These are phyloP conservation scores for Hypoxylon sp. DNA, from an alignment of 2,329 filamentous ascomycete species.

Conservation along the genomic window DNA sequence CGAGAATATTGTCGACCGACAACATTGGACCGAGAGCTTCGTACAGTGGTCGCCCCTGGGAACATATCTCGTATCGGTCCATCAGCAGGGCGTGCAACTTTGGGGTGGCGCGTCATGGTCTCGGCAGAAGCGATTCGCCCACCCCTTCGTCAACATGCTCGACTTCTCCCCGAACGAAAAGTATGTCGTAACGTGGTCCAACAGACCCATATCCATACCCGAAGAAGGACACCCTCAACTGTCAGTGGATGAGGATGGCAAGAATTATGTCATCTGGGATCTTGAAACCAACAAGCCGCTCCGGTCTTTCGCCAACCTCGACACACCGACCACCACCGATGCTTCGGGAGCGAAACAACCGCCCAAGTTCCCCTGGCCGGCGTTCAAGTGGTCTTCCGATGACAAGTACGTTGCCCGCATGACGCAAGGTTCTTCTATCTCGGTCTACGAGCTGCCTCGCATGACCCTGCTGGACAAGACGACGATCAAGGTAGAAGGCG, in stretches of 20 bases:
- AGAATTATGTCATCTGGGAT: slow-evolving; percentile 99
- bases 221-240: slow-evolving; percentile 87
- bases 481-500: slow-evolving; percentile 94
- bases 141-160: slow-evolving; percentile 94
- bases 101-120: slow-evolving; percentile 94
- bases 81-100: slow-evolving; percentile 95
- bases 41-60: slow-evolving; percentile 97
- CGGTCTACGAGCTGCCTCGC: slow-evolving; percentile 86
- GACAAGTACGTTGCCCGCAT: slow-evolving; percentile 97
- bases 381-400: slow-evolving; percentile 99
- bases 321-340: slow-evolving; percentile 73
- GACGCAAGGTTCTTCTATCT: slow-evolving; percentile 88
- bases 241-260: slow-evolving; percentile 92
- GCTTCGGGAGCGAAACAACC: slow-evolving; percentile 73
- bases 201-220: slow-evolving; percentile 90
- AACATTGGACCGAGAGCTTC: slow-evolving; percentile 98
- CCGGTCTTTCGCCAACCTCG: slow-evolving; percentile 92
- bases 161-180: slow-evolving; percentile 95
- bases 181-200: slow-evolving; percentile 97
- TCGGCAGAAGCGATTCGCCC: slow-evolving; percentile 91
- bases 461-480: slow-evolving; percentile 94
- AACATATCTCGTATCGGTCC: slow-evolving; percentile 93
- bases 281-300: slow-evolving; percentile 89
- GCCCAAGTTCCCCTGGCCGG: slow-evolving; percentile 96
- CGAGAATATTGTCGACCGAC: slow-evolving; percentile 89